Evolutionary conservation across 2,329 filamentous ascomycete species (phyloP).

Genomic region (Proliferodiscus dingleyae): DNA sequence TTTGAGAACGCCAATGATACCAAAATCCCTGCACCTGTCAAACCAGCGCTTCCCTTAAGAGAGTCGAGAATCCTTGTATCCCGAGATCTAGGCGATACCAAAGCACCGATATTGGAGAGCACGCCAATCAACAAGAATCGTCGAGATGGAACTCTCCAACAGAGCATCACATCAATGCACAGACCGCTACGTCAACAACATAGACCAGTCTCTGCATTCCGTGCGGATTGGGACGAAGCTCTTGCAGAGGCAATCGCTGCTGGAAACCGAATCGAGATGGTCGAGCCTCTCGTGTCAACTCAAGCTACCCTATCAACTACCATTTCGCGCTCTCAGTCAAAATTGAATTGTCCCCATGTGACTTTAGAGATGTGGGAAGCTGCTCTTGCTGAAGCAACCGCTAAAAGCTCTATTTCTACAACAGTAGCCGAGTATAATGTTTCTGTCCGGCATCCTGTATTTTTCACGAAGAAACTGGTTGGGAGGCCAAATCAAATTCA

Average conservation of each 20-base stretch:
- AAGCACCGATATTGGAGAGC: conserved; percentile 11
- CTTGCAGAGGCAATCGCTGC: conserved; percentile 24
- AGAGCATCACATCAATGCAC: neutral
- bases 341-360: conserved; percentile 13
- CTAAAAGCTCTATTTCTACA: neutral
- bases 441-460: conserved; percentile 21
- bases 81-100: conserved; percentile 23
- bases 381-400: conserved; percentile 18
- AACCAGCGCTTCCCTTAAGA: conserved; percentile 15
- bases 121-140: conserved; percentile 13
- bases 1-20: conserved; percentile 1
- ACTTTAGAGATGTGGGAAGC: conserved; percentile 15
- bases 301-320: conserved; percentile 15
- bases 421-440: conserved; percentile 8
- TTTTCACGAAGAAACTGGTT: conserved; percentile 17
- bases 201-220: conserved; percentile 10
- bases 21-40: conserved; percentile 8
- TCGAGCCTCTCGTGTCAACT: conserved; percentile 5
- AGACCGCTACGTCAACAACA: conserved; percentile 18
- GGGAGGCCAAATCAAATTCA: conserved; percentile 15
- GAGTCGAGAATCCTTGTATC: conserved; percentile 26
- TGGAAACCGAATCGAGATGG: conserved; percentile 9
- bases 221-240: conserved; percentile 23
- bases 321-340: conserved; percentile 8
- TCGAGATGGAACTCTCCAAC: conserved; percentile 1